Evolutionary conservation across 2,329 filamentous ascomycete genomes (phyloP), one percentile per base, ranked within the genome.

Genomic region (Aphanoascus verrucosus): DNA sequence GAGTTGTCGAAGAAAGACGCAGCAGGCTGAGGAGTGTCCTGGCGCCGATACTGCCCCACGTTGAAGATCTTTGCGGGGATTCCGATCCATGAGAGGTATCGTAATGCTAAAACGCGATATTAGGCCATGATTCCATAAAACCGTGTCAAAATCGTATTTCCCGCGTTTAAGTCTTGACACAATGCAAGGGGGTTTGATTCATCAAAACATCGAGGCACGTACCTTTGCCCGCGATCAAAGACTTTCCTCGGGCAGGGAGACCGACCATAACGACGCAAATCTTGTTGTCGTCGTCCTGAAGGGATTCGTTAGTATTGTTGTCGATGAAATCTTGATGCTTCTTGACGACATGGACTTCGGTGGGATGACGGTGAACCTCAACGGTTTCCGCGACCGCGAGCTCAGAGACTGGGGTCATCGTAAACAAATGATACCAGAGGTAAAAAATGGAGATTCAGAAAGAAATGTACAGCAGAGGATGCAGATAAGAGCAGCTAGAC

Each of bases 181-280:
- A 28, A 14, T 19, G 28, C 8, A 44, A 37, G 17, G n/a, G 38
- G 12, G 42, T 9, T 23, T 5, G n/a, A 9, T 11, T 5, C 6
- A 41, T 17, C 8, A 19, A 50, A 41, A 11, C 14, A 17, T 19
- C 34, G 19, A 34, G 11, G 15, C 37, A 31, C 75, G 65, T 76
- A 93, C 90, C 89, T 81, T 96, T 96, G 66, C 94, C 89, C 61
- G 93, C 91, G 68, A 98, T 97, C 70, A 95, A 82, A 74, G 88
- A 95, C 79, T 98, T 98, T 65, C 93, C 93, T 62, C 93, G 80
- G 57, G 93, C 93, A 53, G 93, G 93, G 67, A 98, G 78, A 61
- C 93, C 93, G 56, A 98, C 93, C 93, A 98, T 97, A 64, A 98
- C 89, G 59, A 98, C 90, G 71, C 91, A 97, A 74, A 98, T 94